These are phyloP conservation scores for Aspergillus sp. DNA, from an alignment of 2,329 filamentous ascomycete genomes.

Conservation along the genomic window DNA sequence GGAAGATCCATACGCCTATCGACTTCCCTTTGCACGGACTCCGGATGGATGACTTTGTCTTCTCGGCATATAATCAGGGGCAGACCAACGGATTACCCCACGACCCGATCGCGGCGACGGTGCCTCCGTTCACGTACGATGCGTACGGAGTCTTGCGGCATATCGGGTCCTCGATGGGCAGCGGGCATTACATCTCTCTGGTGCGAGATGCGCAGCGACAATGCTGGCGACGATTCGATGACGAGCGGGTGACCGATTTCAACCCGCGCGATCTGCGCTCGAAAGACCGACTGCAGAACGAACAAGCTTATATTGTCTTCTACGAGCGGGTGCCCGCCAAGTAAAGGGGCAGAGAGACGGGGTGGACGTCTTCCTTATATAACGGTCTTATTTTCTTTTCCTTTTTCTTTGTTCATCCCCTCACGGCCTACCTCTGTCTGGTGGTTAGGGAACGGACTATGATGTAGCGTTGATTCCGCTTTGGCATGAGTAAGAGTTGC, in stretches of 20 bases:
- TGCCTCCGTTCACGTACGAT: conserved; percentile 71
- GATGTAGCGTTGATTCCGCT: not conserved
- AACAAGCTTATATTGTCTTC: conserved; percentile 67
- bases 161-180: conserved; percentile 64
- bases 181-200: conserved; percentile 79
- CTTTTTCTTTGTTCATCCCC: too few relatives aligned
- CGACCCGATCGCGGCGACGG: conserved; percentile 51
- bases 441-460: not conserved
- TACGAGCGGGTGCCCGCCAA: conserved; percentile 56
- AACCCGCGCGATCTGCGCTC: conserved; percentile 54
- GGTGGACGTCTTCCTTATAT: too few relatives aligned
- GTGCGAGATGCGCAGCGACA: conserved; percentile 62
- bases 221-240: conserved; percentile 65
- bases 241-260: conserved; percentile 58
- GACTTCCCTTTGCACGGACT: conserved; percentile 76
- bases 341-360: conserved; percentile 25
- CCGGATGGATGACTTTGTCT: conserved; percentile 62
- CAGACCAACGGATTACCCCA: conserved; percentile 57
- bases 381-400: not conserved
- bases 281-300: conserved; percentile 59
- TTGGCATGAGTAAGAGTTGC: not conserved
- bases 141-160: conserved; percentile 85
- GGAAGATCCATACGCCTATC: conserved; percentile 72
- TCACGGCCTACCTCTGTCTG: too few relatives aligned
- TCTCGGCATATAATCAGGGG: conserved; percentile 48